Evolutionary conservation across 1,284 basidiomycete genomes (phyloP).

Genomic region (Pseudozyma hubeiensis): DNA sequence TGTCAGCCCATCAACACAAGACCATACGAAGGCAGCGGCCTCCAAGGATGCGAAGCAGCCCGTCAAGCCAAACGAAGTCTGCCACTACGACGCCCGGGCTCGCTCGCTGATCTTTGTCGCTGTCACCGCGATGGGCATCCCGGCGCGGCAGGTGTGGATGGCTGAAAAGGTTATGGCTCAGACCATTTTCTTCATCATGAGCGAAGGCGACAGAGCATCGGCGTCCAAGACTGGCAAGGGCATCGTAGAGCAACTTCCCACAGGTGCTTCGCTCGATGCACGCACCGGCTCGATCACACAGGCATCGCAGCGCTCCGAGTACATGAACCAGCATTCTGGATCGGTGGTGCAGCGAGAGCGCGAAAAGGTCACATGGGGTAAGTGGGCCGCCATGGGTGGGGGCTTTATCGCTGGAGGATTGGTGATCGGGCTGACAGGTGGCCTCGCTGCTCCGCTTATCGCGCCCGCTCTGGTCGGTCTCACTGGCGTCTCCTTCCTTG

Average conservation of each 20-base stretch:
- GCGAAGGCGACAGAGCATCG: slow-evolving; percentile 47
- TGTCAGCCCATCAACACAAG: slow-evolving; percentile 13
- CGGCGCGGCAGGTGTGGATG: slow-evolving; percentile 44
- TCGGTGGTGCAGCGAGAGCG: slow-evolving; percentile 53
- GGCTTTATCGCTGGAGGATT: slow-evolving; percentile 57
- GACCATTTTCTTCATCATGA: slow-evolving; percentile 62
- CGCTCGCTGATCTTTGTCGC: slow-evolving; percentile 61
- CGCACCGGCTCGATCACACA: slow-evolving; percentile 36
- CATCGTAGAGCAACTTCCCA: slow-evolving; percentile 46
- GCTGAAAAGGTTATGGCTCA: slow-evolving; percentile 63
- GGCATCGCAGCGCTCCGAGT: slow-evolving; percentile 46
- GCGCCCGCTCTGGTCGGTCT: slow-evolving; percentile 60
- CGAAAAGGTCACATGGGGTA: slow-evolving; percentile 56
- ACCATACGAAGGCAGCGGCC: background rate
- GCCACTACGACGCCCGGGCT: slow-evolving; percentile 61
- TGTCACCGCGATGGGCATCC: slow-evolving; percentile 53
- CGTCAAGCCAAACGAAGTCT: slow-evolving; percentile 61
- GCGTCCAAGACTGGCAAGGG: slow-evolving; percentile 48
- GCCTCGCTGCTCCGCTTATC: slow-evolving; percentile 60
- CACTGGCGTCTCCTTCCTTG: slow-evolving; percentile 58
- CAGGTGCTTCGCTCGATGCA: slow-evolving; percentile 43
- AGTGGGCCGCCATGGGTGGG: slow-evolving; percentile 57
- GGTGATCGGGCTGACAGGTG: slow-evolving; percentile 60
- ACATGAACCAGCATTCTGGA: slow-evolving; percentile 59
- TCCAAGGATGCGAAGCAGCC: slow-evolving; percentile 24